Conservation (phyloP, 1,284 basidiomycete genomes). For the Anthracocystis panici-leucophaei region DNA sequence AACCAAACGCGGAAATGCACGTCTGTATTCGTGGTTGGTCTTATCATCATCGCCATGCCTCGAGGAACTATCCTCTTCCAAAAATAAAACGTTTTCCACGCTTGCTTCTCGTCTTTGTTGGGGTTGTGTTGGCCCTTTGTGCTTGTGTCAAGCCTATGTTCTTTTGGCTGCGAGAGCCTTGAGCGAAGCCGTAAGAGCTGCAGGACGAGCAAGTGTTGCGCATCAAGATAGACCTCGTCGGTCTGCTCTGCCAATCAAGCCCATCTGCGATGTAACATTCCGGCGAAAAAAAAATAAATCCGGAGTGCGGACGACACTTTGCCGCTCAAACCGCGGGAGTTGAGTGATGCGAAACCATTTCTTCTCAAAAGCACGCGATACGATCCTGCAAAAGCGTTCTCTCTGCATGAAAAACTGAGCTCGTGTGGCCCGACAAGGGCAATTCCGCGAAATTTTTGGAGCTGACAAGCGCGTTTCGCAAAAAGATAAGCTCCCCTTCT, state of each 20-base stretch:
- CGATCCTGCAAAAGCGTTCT: slow-evolving; percentile 11
- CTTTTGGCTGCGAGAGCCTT: neutral
- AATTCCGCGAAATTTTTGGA: neutral
- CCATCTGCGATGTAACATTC: neutral
- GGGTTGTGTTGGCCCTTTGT: neutral
- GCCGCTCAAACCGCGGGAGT: neutral
- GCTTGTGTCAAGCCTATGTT: neutral
- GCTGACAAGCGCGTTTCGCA: neutral
- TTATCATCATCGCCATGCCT: neutral
- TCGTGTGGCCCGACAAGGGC: neutral
- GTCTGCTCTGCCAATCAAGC: neutral
- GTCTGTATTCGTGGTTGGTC: neutral
- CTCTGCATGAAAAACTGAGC: slow-evolving; percentile 8
- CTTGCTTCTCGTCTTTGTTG: neutral
- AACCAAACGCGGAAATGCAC: neutral
- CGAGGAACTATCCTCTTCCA: neutral
- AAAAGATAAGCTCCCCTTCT: neutral
- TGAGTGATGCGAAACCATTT: slow-evolving; percentile 8
- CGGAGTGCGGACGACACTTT: slow-evolving; percentile 11
- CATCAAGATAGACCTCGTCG: neutral
- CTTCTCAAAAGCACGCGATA: slow-evolving; percentile 22
- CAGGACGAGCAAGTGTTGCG: neutral
- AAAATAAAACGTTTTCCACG: slow-evolving; percentile 6
- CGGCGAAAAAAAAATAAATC: neutral
- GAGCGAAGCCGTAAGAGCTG: neutral